Conservation (phyloP, 306 rosid genomes). For the Pueraria montana region DNA sequence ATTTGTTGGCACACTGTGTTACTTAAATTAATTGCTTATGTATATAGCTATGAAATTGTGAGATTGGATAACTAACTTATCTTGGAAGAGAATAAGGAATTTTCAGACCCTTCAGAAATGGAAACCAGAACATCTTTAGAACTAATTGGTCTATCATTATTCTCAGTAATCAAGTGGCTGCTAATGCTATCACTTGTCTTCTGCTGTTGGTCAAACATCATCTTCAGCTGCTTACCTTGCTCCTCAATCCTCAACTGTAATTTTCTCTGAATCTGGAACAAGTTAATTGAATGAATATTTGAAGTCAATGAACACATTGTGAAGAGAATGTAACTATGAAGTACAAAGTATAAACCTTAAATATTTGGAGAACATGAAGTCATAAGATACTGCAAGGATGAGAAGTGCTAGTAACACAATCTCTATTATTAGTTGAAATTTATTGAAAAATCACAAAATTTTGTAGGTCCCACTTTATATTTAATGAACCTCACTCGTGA, state of each 20-base stretch:
- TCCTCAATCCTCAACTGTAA: constrained; percentile 64
- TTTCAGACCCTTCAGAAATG: constrained; percentile 50
- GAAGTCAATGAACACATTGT: not conserved
- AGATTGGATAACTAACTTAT: constrained; percentile 52
- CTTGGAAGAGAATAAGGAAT: constrained; percentile 48
- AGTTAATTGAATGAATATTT: constrained; percentile 13
- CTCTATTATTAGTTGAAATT: too few species aligned
- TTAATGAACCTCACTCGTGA: too few species aligned
- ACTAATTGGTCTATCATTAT: constrained; percentile 41
- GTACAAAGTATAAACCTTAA: not conserved
- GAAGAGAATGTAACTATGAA: not conserved
- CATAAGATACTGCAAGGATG: not conserved
- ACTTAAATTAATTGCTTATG: constrained; percentile 18
- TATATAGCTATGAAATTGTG: not conserved
- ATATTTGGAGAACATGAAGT: not conserved
- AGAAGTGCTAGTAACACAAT: too few species aligned
- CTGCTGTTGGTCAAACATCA: constrained; percentile 66
- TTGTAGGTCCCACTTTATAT: too few species aligned
- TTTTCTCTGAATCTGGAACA: constrained; percentile 62
- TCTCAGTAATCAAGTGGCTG: constrained; percentile 41
- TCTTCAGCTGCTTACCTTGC: constrained; percentile 71
- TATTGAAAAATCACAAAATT: too few species aligned
- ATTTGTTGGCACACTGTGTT: constrained; percentile 22
- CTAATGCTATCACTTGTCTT: constrained; percentile 54
- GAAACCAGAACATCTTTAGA: constrained; percentile 51